A percentile compares a stretch with the other conserved stretches of the same genome.
Evolutionary conservation across 2,329 filamentous ascomycete genomes (phyloP).

Genomic region (Erysiphe pisi): DNA sequence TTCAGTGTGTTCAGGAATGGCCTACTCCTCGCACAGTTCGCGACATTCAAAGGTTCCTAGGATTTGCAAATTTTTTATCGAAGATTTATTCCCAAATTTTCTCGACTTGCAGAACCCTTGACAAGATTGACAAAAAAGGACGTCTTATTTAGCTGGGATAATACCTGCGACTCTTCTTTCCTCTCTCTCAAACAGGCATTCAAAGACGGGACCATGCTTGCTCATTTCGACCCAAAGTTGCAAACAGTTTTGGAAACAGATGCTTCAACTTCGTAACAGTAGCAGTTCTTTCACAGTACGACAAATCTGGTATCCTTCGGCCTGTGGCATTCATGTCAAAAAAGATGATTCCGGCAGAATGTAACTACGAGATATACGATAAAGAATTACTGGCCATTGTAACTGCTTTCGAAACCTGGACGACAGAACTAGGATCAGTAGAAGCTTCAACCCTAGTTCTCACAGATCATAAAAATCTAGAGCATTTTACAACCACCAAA

Average conservation of each 20-base stretch:
- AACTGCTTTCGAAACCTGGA: slow-evolving; percentile 10
- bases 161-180: background rate
- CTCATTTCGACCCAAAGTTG: background rate
- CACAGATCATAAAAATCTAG: slow-evolving; percentile 1
- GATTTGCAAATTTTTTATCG: slow-evolving; percentile 24
- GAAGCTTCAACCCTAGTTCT: background rate
- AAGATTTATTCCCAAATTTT: slow-evolving; percentile 1
- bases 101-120: background rate
- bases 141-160: background rate
- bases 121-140: background rate
- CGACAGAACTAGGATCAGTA: slow-evolving; percentile 1
- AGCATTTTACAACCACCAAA: slow-evolving; percentile 23
- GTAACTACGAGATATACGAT: slow-evolving; percentile 20
- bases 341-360: slow-evolving; percentile 25
- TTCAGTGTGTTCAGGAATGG: background rate
- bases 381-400: slow-evolving; percentile 11
- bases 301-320: background rate
- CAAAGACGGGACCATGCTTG: background rate
- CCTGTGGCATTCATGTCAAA: slow-evolving; percentile 24
- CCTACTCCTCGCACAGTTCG: background rate
- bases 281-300: slow-evolving; percentile 6
- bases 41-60: slow-evolving; percentile 15
- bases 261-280: background rate
- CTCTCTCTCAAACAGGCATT: background rate
- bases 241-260: slow-evolving; percentile 20